Conservation (phyloP, 306 rosid species). For the Purshia tridentata region DNA sequence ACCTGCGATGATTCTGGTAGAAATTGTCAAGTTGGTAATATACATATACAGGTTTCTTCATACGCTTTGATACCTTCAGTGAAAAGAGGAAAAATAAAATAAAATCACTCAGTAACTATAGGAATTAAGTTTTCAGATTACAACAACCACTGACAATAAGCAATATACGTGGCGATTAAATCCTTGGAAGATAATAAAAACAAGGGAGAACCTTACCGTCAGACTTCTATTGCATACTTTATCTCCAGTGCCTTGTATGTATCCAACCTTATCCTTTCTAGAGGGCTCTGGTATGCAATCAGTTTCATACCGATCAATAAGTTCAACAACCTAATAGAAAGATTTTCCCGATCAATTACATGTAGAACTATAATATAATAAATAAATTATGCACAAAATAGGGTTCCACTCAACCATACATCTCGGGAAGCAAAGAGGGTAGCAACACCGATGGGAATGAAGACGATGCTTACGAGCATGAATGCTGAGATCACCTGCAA, state of each 20-base stretch:
- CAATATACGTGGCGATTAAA: background rate
- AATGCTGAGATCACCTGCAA: constrained; percentile 88
- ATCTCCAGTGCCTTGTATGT: constrained; percentile 45
- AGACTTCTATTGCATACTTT: constrained; percentile 52
- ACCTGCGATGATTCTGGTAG: constrained; percentile 96
- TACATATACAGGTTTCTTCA: constrained; percentile 74
- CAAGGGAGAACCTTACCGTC: constrained; percentile 39
- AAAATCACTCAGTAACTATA: constrained; percentile 9
- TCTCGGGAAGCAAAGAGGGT: constrained; percentile 78
- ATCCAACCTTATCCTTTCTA: constrained; percentile 46
- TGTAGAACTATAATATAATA: constrained; percentile 15
- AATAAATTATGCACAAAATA: constrained; percentile 3
- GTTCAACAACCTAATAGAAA: constrained; percentile 75
- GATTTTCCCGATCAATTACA: constrained; percentile 32
- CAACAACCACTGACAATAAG: background rate
- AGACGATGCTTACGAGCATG: constrained; percentile 71
- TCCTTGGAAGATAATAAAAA: constrained; percentile 6
- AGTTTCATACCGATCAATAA: constrained; percentile 69
- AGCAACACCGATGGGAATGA: constrained; percentile 89
- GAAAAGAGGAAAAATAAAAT: constrained; percentile 24
- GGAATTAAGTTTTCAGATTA: constrained; percentile 1
- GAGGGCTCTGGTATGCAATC: constrained; percentile 45
- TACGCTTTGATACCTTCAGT: constrained; percentile 60
- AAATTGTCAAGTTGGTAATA: constrained; percentile 93
- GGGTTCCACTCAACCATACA: constrained; percentile 40